Conservation (phyloP, 2,329 filamentous ascomycete genomes). For the Endoconidiophora laricicola region DNA sequence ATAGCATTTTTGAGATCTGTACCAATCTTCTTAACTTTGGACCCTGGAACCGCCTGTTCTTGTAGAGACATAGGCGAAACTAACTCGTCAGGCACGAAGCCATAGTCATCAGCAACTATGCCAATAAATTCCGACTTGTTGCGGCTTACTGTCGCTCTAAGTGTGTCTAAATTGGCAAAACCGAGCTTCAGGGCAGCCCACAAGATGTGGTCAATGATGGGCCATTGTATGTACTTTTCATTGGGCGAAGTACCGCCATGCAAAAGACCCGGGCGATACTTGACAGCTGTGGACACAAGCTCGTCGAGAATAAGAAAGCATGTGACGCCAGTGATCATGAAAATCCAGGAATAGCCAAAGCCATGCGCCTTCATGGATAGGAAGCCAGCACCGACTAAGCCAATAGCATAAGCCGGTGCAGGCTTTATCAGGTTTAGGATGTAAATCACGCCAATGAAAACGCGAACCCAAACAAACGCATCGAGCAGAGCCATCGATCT, state of each 20-base stretch:
- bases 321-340: background rate
- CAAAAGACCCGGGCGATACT: background rate
- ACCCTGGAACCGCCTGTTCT: too few relatives aligned
- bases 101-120: conserved; percentile 5
- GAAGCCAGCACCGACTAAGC: background rate
- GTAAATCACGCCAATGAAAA: background rate
- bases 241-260: background rate
- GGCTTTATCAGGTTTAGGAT: background rate
- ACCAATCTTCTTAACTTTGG: too few relatives aligned
- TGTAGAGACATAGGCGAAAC: background rate
- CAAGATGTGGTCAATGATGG: background rate
- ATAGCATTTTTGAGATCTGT: too few relatives aligned
- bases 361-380: conserved; percentile 1
- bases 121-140: conserved; percentile 1
- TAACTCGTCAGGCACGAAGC: conserved; percentile 3
- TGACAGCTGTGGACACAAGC: background rate
- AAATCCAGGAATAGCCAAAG: background rate
- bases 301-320: background rate
- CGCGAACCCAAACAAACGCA: conserved; percentile 8
- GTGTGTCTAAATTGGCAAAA: conserved; percentile 5
- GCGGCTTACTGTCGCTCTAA: conserved; percentile 1
- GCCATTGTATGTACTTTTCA: background rate
- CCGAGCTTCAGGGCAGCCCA: conserved; percentile 2
- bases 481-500: conserved; percentile 6
- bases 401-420: conserved; percentile 2